phyloP scores from a whole-genome alignment of 164 flowering plant species.

The Vitis riparia region DNA sequence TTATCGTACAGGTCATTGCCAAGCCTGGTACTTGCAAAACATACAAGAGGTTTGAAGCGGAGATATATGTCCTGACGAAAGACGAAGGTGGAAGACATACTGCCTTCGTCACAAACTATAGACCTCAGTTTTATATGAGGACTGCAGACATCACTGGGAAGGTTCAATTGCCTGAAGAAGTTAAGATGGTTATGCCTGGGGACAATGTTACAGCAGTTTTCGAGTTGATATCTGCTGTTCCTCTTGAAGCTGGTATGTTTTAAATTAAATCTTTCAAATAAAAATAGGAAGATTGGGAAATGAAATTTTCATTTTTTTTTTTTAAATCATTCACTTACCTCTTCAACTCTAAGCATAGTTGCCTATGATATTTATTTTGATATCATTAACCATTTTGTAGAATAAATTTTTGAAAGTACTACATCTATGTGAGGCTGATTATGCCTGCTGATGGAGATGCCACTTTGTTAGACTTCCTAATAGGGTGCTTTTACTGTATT shows the following conservation, averaged over 20 bases:
- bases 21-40: constrained; percentile 81
- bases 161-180: constrained; percentile 86
- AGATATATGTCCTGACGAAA: constrained; percentile 91
- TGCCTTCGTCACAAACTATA: constrained; percentile 89
- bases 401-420: too few species aligned
- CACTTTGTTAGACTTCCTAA: too few species aligned
- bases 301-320: background rate
- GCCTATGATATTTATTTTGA: too few species aligned
- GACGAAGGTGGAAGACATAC: constrained; percentile 99
- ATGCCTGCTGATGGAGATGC: too few species aligned
- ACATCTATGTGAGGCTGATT: too few species aligned
- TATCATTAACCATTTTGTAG: too few species aligned
- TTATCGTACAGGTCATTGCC: constrained; percentile 66
- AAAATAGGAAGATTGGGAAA: background rate
- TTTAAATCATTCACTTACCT: background rate
- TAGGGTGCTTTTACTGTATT: too few species aligned
- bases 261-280: background rate
- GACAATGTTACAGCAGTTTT: constrained; percentile 93
- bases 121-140: constrained; percentile 94
- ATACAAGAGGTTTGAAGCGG: constrained; percentile 87
- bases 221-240: constrained; percentile 80
- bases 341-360: too few species aligned
- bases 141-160: constrained; percentile 96
- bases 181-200: constrained; percentile 99
- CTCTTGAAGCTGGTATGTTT: constrained; percentile 79